Evolutionary conservation across 805 yeast species (phyloP).

Genomic region (Nakazawaea siamensis): DNA sequence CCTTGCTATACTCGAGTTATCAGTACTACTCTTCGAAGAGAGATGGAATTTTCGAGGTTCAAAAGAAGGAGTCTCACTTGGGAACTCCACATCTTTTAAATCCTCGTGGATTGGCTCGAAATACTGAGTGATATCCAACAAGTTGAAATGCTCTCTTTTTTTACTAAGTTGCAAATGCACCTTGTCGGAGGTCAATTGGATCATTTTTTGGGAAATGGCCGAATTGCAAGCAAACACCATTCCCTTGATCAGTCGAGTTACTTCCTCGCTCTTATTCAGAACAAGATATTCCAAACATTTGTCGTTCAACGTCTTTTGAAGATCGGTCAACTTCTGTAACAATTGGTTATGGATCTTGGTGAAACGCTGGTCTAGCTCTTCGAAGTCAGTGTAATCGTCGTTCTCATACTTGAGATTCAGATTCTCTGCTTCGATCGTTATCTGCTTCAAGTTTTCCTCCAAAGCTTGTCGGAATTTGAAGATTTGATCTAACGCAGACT

Average conservation of each 20-base stretch:
- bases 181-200: too few relatives aligned
- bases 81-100: not conserved
- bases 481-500: too few relatives aligned
- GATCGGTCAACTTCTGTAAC: not conserved
- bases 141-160: too few relatives aligned
- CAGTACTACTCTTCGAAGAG: not conserved
- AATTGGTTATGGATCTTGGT: not conserved
- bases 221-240: too few relatives aligned
- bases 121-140: too few relatives aligned
- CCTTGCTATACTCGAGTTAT: conserved; percentile 1
- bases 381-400: not conserved
- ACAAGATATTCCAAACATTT: conserved; percentile 1
- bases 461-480: too few relatives aligned
- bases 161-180: too few relatives aligned
- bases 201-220: too few relatives aligned
- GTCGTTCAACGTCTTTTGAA: not conserved
- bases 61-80: not conserved
- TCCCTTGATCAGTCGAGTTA: too few relatives aligned
- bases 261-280: too few relatives aligned
- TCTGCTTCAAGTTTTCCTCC: not conserved
- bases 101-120: too few relatives aligned
- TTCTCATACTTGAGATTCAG: conserved; percentile 2
- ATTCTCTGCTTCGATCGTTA: not conserved
- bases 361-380: not conserved
- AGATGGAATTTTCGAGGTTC: conserved; percentile 3